These are phyloP conservation scores for Sordaria brevicollis DNA, from an alignment of 495 filamentous ascomycete genomes.

Conservation along the genomic window DNA sequence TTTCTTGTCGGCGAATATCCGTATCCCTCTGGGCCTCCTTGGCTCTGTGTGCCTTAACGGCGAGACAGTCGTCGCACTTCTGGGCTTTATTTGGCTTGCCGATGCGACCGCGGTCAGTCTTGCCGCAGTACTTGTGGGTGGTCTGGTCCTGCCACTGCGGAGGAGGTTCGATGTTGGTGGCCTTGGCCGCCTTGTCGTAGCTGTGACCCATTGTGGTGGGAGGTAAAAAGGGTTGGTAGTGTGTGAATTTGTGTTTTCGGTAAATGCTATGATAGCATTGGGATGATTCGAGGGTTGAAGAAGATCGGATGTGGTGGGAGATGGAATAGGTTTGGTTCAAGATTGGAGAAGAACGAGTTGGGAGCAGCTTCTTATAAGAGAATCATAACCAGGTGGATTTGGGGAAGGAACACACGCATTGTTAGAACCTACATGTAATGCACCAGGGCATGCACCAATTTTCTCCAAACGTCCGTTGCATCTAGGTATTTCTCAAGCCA, in stretches of 20 bases:
- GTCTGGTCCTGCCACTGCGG: conserved; percentile 13
- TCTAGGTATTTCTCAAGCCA: too few species aligned
- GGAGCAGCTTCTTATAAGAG: too few species aligned
- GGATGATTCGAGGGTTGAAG: background rate
- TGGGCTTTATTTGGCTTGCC: conserved; percentile 21
- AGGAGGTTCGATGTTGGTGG: conserved; percentile 9
- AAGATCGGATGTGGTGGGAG: background rate
- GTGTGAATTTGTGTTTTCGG: background rate
- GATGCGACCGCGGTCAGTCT: conserved; percentile 9
- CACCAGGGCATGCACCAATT: too few species aligned
- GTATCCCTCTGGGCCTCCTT: conserved; percentile 6
- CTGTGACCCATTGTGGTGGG: conserved; percentile 11
- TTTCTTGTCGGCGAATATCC: conserved; percentile 9
- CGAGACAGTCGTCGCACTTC: conserved; percentile 15
- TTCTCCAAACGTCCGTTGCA: too few species aligned
- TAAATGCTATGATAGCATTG: background rate
- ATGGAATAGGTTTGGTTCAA: background rate
- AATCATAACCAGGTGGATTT: too few species aligned
- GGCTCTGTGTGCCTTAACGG: conserved; percentile 12
- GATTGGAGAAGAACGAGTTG: background rate
- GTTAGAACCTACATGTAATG: too few species aligned
- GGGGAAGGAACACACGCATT: too few species aligned
- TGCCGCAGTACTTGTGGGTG: conserved; percentile 21
- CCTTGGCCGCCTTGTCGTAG: conserved; percentile 10
- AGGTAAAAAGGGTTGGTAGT: background rate